Evolutionary conservation across 2,329 filamentous ascomycete genomes (phyloP), one percentile per base, ranked within the genome.

Genomic region (Colletotrichum orbiculare): DNA sequence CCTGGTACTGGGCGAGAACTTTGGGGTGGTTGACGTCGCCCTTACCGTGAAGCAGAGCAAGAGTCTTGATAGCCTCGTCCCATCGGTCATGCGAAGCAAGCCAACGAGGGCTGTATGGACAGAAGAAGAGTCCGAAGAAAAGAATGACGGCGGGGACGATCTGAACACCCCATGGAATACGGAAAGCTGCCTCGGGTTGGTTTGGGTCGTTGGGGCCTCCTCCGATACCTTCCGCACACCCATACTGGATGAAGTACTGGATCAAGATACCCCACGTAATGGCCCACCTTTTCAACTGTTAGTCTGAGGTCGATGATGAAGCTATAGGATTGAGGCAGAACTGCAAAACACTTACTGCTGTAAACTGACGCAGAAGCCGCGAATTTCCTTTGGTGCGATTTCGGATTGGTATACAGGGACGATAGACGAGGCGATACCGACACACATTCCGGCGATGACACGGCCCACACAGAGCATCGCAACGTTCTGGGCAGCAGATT

Each of bases 361-460:
- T 3, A 90, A 52, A 17, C 58, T 62, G 13, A 91, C 86, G 3
- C 90, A 83, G 10, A 87, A 82, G 8, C 88, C 88, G 56, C 85
- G 82, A 57, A 83, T 83, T 69, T 84, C 83, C 69, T 83, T 85
- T 15, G 84, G 83, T 0, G 83, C 89, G 15, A 92, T 81, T 74
- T 92, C 91, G 55, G 88, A 84, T 68, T 91, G 86, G 73, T 92
- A 92, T 17, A 91, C 86, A 0, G 89, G 89, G 2, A 92, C 90
- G 70, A 92, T 82, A 8, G 90, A 88, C 35, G 89, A 92, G 68
- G 87, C 88, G 70, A 94, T 92, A 66, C 91, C 92, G 60, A 94
- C 89, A 61, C 88, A 89, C 69, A 93, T 72, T 46, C 91, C 91
- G 68, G 91, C 89, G 74, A 94, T 86, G 67, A 90, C 79, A 67